These are phyloP conservation scores for Ambrosia hybrid DNA, from an alignment of 140 eudicot species.

Conservation along the genomic window DNA sequence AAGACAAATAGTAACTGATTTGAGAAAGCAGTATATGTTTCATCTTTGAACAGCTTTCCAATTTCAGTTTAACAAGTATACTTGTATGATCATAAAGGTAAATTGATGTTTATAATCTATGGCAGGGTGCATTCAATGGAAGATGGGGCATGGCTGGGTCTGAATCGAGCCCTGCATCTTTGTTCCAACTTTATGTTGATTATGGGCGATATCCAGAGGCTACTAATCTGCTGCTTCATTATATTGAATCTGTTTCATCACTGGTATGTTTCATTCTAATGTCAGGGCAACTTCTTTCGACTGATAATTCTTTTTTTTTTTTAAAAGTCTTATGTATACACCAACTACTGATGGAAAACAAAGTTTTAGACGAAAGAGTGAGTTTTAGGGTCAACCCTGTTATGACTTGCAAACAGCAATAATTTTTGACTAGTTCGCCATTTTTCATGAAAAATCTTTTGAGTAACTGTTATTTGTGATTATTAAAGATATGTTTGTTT, in stretches of 20 bases:
- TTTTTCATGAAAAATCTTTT: too few relatives aligned
- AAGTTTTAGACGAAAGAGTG: too few relatives aligned
- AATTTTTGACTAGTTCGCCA: too few relatives aligned
- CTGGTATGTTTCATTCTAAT: constrained; percentile 43
- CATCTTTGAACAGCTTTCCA: too few relatives aligned
- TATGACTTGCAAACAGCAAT: too few relatives aligned
- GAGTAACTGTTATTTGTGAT: not conserved
- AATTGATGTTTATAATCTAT: not conserved
- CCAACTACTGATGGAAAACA: too few relatives aligned
- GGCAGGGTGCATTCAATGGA: constrained; percentile 58
- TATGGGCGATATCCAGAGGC: constrained; percentile 93
- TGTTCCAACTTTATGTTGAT: constrained; percentile 79
- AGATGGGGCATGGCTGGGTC: constrained; percentile 80
- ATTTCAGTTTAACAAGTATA: not conserved
- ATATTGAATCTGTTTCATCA: constrained; percentile 68
- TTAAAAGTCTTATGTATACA: too few relatives aligned
- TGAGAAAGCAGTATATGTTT: not conserved
- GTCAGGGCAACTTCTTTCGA: not conserved
- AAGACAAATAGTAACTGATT: not conserved
- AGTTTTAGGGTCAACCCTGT: too few relatives aligned
- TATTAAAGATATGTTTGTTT: not conserved
- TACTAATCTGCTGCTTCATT: constrained; percentile 69
- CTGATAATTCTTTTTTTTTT: not conserved
- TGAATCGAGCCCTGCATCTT: constrained; percentile 78
- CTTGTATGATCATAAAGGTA: not conserved